Evolutionary conservation across 176 grass and related monocot genomes (phyloP).

Genomic region (Saccharum spontaneum): DNA sequence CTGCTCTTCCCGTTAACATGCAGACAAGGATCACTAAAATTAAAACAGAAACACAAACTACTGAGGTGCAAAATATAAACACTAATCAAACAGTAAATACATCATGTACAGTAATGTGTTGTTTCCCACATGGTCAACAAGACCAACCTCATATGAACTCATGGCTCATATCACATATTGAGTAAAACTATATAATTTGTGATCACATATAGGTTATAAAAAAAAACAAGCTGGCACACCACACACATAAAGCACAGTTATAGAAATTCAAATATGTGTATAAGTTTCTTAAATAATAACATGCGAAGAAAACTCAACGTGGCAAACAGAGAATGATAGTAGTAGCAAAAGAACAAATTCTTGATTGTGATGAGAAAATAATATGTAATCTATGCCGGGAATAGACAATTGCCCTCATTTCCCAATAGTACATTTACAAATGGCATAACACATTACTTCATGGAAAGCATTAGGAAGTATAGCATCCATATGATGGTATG

Average conservation of each 20-base stretch:
- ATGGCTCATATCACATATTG: not conserved
- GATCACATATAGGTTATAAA: not conserved
- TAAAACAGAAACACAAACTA: not conserved
- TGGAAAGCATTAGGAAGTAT: not conserved
- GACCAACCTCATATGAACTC: not conserved
- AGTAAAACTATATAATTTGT: not conserved
- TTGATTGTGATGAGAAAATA: not conserved
- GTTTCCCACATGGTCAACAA: not conserved
- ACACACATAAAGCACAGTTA: not conserved
- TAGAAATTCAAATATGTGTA: not conserved
- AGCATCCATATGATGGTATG: not conserved
- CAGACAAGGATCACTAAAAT: not conserved
- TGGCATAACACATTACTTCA: not conserved
- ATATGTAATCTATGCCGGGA: not conserved
- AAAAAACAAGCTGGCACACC: not conserved
- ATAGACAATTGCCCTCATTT: not conserved
- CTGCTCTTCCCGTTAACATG: conserved; percentile 34
- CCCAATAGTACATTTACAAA: not conserved
- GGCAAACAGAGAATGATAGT: not conserved
- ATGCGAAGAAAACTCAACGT: not conserved
- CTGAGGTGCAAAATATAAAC: not conserved
- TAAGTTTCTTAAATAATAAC: not conserved
- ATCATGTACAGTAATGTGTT: not conserved
- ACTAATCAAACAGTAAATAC: not conserved
- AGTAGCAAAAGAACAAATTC: not conserved